phyloP scores from a whole-genome alignment of 441 rosid species.

The Theobroma grandiflorum region DNA sequence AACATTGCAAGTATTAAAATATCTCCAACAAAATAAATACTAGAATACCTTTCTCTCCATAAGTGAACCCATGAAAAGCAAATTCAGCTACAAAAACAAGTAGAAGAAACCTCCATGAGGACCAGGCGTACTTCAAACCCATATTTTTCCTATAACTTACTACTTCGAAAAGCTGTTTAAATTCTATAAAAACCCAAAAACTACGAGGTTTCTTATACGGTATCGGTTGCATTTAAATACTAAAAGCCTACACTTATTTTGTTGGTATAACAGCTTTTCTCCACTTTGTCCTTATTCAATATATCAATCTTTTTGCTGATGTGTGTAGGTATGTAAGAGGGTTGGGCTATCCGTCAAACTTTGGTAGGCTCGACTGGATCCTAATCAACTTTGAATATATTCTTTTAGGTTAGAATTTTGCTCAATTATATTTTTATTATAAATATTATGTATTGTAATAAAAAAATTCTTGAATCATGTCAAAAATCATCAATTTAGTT shows the following conservation, averaged over 20 bases:
- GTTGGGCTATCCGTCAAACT: too few species aligned
- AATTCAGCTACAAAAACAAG: not conserved
- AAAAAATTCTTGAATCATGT: too few species aligned
- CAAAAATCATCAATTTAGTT: too few species aligned
- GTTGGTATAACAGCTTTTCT: too few species aligned
- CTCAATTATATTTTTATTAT: too few species aligned
- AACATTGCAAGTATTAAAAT: not conserved
- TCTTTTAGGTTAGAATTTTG: too few species aligned
- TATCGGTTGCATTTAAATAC: not conserved
- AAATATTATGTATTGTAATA: too few species aligned
- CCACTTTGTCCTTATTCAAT: too few species aligned
- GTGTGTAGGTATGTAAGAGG: too few species aligned
- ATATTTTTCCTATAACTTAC: not conserved
- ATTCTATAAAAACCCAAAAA: not conserved
- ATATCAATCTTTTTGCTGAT: too few species aligned
- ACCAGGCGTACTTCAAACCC: not conserved
- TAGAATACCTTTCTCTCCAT: conserved; percentile 4
- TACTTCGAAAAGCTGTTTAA: not conserved
- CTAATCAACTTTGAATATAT: too few species aligned
- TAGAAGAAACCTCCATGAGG: not conserved
- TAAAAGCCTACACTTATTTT: not conserved
- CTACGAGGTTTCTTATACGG: not conserved
- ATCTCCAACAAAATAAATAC: not conserved
- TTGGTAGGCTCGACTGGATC: too few species aligned
- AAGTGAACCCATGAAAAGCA: not conserved